Base-by-base conservation (phyloP, 495 filamentous ascomycete genomes). In the Baudoinia panamericana region DNA sequence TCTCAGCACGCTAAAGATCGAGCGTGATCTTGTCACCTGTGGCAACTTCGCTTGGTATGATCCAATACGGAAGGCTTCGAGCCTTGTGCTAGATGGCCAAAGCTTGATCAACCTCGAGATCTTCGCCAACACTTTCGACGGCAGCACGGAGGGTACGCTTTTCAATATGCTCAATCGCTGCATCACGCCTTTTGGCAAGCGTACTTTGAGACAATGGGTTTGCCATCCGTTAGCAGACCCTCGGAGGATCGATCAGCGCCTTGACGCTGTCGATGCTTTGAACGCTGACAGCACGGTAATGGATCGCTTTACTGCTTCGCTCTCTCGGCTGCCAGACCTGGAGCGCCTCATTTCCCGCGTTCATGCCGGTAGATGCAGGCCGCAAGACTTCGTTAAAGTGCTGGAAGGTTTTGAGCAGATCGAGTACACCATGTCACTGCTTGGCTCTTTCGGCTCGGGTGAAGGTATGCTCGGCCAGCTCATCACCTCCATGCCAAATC, bases 391-490 rank as follows among this genome's bases (percentile, higher is more conserved):
- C 54, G 74, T 93, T 17, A 75, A 72, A n/a, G 88, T 96, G 3
- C 66, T 99, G 0, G 87, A 99, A 54, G 92, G 92, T 0, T 99
- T 96, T 53, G 92, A 96, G 60, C 88, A 93, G 58, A 94, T 96
- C 13, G 84, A 92, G 30, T 84, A 87, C 54, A 90, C 82, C 0
- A 83, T 93, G 70, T 71, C 73, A 43, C 69, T 93, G 10, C 70
- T 95, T 1, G 67, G 69, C 21, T 67, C 72, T 11, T 75, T 82
- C 54, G 78, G 76, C 19, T 63, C 64, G 19, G 84, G 80, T 1
- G 76, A 84, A 30, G 80, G 85, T 12, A 68, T 99, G 3, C 79
- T 99, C 36, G 84, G 84, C 26, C 75, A 84, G 32, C 70, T 99
- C 12, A 75, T 93, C 19, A 60, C 70, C 0, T 68, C 74, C 2